These are phyloP conservation scores for Silene vulgaris DNA, from an alignment of 179 eudicot genomes.

Conservation along the genomic window DNA sequence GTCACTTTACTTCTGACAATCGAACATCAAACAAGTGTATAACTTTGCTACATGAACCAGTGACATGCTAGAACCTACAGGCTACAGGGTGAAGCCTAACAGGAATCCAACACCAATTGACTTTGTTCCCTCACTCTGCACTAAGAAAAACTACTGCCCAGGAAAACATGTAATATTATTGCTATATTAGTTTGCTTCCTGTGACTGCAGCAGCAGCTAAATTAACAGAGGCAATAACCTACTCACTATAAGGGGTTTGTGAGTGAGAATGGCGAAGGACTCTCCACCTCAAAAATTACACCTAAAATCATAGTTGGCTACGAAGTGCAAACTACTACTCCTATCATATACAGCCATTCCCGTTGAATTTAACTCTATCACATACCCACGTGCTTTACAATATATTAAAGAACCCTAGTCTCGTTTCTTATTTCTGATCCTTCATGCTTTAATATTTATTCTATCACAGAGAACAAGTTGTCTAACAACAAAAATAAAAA, in stretches of 20 bases:
- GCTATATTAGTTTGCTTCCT: too few species aligned
- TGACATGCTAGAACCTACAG: background rate
- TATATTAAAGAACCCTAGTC: background rate
- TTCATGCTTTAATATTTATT: background rate
- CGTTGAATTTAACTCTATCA: background rate
- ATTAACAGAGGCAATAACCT: too few species aligned
- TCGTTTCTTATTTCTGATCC: background rate
- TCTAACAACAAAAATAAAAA: background rate
- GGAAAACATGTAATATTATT: too few species aligned
- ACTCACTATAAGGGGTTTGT: too few species aligned
- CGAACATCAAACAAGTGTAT: background rate
- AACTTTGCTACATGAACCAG: background rate
- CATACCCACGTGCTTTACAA: background rate
- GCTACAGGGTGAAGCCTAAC: background rate
- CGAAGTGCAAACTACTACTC: background rate
- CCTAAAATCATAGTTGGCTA: background rate
- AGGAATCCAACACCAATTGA: background rate
- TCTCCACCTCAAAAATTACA: background rate
- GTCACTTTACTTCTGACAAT: background rate
- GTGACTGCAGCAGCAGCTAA: too few species aligned
- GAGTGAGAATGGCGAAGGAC: too few species aligned
- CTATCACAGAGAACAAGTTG: background rate
- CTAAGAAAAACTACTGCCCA: background rate
- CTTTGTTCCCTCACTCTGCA: background rate
- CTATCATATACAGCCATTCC: background rate